These are phyloP conservation scores for Neopestalotiopsis sp. DNA, from an alignment of 2,329 filamentous ascomycete species.

Conservation along the genomic window DNA sequence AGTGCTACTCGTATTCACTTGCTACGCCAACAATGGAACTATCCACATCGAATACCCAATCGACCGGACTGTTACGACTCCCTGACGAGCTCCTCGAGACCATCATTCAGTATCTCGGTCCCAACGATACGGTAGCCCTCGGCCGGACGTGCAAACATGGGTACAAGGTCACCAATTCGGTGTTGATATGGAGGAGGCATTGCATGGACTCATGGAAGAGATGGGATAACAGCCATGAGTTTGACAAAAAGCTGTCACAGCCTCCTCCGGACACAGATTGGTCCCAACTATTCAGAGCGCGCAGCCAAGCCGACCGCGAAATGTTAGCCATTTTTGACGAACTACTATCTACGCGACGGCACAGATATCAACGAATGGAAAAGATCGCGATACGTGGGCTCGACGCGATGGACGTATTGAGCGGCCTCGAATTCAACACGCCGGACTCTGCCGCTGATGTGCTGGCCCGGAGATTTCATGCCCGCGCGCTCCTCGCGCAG, in stretches of 20 bases:
- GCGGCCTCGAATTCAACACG: slow-evolving; percentile 48
- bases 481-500: slow-evolving; percentile 59
- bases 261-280: slow-evolving; percentile 55
- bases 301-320: slow-evolving; percentile 41
- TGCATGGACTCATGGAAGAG: slow-evolving; percentile 58
- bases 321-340: slow-evolving; percentile 49
- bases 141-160: slow-evolving; percentile 56
- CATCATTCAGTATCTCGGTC: slow-evolving; percentile 52
- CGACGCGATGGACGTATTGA: slow-evolving; percentile 66
- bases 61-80: slow-evolving; percentile 36
- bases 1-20: not conserved
- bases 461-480: slow-evolving; percentile 64
- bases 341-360: slow-evolving; percentile 58
- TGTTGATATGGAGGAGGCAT: slow-evolving; percentile 65
- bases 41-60: not conserved
- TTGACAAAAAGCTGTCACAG: slow-evolving; percentile 42
- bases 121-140: slow-evolving; percentile 42
- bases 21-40: not conserved
- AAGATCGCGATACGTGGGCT: slow-evolving; percentile 60
- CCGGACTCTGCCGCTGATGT: slow-evolving; percentile 59
- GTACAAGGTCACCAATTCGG: slow-evolving; percentile 55
- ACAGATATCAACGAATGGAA: slow-evolving; percentile 59
- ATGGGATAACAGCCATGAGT: slow-evolving; percentile 57
- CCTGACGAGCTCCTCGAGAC: slow-evolving; percentile 67
- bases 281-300: slow-evolving; percentile 52